Percentiles rank a stretch among this genome's conserved stretches.
These are phyloP conservation scores for Diutina pseudorugosa DNA, from an alignment of 1,139 yeast genomes.

Conservation along the genomic window DNA sequence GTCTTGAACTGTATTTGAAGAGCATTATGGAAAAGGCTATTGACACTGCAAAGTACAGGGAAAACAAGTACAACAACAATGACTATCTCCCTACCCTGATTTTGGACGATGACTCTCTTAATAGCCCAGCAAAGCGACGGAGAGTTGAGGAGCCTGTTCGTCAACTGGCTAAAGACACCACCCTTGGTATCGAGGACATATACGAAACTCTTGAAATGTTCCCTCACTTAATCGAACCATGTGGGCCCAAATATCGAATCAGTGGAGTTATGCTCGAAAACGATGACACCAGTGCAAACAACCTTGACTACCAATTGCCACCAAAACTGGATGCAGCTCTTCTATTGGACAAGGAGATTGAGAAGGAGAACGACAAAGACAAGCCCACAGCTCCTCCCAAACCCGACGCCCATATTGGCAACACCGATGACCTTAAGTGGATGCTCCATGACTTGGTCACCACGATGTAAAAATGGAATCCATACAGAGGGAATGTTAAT, in stretches of 20 bases:
- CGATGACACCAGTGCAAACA: conserved; percentile 27
- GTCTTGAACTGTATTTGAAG: conserved; percentile 70
- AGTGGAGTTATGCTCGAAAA: conserved; percentile 43
- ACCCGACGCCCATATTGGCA: conserved; percentile 33
- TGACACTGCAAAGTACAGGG: conserved; percentile 55
- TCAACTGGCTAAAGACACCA: conserved; percentile 16
- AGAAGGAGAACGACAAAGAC: background rate
- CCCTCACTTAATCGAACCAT: conserved; percentile 59
- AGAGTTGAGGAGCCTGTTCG: background rate
- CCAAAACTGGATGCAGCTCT: conserved; percentile 15
- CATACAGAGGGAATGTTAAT: too few relatives aligned
- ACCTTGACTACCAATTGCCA: conserved; percentile 33
- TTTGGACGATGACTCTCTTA: background rate
- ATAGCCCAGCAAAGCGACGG: background rate
- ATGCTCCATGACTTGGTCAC: conserved; percentile 44
- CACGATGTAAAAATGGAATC: background rate
- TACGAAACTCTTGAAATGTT: conserved; percentile 48
- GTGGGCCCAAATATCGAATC: conserved; percentile 45
- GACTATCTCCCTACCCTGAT: conserved; percentile 16
- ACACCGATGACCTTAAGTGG: conserved; percentile 62
- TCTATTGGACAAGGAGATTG: background rate
- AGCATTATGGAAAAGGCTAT: conserved; percentile 64
- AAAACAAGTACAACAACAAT: conserved; percentile 38
- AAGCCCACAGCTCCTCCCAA: background rate
- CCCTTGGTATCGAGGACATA: conserved; percentile 53